Evolutionary conservation across 331 rosid genomes (phyloP), one percentile per base, ranked within the genome.

Genomic region (Acacia concinna): DNA sequence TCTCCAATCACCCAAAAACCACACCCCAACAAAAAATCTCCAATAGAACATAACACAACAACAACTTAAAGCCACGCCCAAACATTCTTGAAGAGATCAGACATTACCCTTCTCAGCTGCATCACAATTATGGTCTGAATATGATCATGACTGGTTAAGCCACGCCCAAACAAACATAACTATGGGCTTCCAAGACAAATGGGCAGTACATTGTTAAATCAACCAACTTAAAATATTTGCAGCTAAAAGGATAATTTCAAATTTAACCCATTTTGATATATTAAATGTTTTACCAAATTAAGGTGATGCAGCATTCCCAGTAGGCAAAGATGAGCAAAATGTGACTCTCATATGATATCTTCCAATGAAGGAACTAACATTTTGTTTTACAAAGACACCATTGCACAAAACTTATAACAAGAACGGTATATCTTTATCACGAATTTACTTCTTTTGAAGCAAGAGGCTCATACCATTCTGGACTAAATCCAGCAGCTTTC

Each of bases 391-490:
- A 66, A 3, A 27, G 47, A 37, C 6, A 18, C 15, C 71, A 6
- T 18, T 18, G 21, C 28, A 35, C 28, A 8, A 51, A 75, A 30
- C 75, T 37, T 8, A 37, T n/a, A 49, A 34, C 34, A 17, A 38
- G 38, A 71, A 15, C 1, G 70, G 69, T 41, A 40, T 25, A 62
- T 73, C 21, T 28, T 69, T 68, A 75, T n/a, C 76, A 49, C 12
- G 79, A 43, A 73, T 82, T 67, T 56, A 34, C 63, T 71, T 85
- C 87, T 83, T 92, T 89, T 82, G 82, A 78, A 79, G 96, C 91
- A 78, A 94, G 97, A 2, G 92, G 96, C 88, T 92, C 91, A 79
- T 94, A 94, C 98, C 97, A 94, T 23, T 79, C 83, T 12, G 92
- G 93, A 34, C 94, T 96, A 82, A 92, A 94, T 71, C 96, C 97